Conservation (phyloP, 2,329 filamentous ascomycete species). For the Ceratocystis alfenasii region DNA sequence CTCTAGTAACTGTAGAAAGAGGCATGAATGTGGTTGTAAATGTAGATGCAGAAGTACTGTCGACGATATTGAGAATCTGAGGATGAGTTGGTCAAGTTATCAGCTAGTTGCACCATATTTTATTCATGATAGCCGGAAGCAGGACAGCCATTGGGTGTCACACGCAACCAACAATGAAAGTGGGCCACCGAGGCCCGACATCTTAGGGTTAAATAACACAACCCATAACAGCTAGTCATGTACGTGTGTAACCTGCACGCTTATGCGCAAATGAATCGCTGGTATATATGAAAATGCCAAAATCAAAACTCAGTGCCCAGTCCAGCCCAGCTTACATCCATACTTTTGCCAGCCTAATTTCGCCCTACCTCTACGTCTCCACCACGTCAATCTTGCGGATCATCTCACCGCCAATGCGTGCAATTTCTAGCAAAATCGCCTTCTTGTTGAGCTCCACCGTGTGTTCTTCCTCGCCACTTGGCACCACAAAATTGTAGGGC, state of each 20-base stretch:
- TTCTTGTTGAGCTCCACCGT: slow-evolving; percentile 53
- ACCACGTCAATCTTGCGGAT: slow-evolving; percentile 51
- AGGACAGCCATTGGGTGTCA: too few relatives aligned
- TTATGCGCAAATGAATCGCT: slow-evolving; percentile 16
- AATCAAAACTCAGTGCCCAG: slow-evolving; percentile 2
- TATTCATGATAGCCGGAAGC: too few relatives aligned
- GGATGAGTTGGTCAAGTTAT: too few relatives aligned
- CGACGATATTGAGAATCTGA: too few relatives aligned
- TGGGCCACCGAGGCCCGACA: not conserved
- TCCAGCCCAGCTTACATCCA: not conserved
- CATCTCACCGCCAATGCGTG: slow-evolving; percentile 53
- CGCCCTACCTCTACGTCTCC: slow-evolving; percentile 22
- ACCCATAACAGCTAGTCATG: not conserved
- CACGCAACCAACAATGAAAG: not conserved
- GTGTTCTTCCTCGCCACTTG: slow-evolving; percentile 32
- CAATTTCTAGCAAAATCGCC: slow-evolving; percentile 61
- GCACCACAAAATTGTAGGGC: slow-evolving; percentile 44
- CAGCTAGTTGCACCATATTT: too few relatives aligned
- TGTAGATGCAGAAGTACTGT: too few relatives aligned
- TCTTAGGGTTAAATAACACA: not conserved
- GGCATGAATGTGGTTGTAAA: too few relatives aligned
- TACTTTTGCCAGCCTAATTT: not conserved
- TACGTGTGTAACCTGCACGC: not conserved
- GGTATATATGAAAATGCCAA: slow-evolving; percentile 14
- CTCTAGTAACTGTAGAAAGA: too few relatives aligned